Evolutionary conservation across 2,329 filamentous ascomycete genomes (phyloP).

Genomic region (Fusarium sp.): DNA sequence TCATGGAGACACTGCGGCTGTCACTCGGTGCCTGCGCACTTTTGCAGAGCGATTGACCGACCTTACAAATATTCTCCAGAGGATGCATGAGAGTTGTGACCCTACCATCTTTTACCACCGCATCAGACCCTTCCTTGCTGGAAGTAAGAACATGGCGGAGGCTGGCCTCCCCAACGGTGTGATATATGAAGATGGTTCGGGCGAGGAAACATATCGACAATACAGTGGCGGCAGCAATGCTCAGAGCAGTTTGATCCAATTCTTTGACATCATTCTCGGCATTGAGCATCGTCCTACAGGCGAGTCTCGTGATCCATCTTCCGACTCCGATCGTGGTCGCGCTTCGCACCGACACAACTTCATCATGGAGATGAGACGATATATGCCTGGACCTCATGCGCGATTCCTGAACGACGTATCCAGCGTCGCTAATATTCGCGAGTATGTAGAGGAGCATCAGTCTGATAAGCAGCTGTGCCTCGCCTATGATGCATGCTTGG

Average conservation of each 20-base stretch:
- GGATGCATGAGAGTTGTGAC: constrained; percentile 96
- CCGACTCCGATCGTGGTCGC: constrained; percentile 60
- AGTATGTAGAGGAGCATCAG: constrained; percentile 76
- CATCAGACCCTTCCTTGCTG: constrained; percentile 94
- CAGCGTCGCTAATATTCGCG: constrained; percentile 85
- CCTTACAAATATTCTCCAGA: constrained; percentile 79
- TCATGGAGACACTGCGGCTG: constrained; percentile 73
- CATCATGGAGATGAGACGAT: constrained; percentile 94
- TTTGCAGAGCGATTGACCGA: constrained; percentile 93
- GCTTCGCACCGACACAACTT: constrained; percentile 75
- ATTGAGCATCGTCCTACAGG: constrained; percentile 93
- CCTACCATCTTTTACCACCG: constrained; percentile 95
- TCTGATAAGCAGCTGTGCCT: constrained; percentile 75
- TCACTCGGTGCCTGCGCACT: constrained; percentile 79
- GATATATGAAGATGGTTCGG: constrained; percentile 84
- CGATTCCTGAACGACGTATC: constrained; percentile 87
- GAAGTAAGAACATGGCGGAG: constrained; percentile 97
- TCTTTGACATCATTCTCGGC: constrained; percentile 93
- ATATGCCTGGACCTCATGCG: constrained; percentile 95
- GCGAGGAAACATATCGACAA: constrained; percentile 77
- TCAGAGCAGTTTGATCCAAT: constrained; percentile 95
- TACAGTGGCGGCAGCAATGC: constrained; percentile 96
- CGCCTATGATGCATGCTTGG: constrained; percentile 91
- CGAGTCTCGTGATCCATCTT: constrained; percentile 65
- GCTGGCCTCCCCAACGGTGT: constrained; percentile 90